Conservation (phyloP, 1,284 basidiomycete species). For the Leccinum subrobustum region DNA sequence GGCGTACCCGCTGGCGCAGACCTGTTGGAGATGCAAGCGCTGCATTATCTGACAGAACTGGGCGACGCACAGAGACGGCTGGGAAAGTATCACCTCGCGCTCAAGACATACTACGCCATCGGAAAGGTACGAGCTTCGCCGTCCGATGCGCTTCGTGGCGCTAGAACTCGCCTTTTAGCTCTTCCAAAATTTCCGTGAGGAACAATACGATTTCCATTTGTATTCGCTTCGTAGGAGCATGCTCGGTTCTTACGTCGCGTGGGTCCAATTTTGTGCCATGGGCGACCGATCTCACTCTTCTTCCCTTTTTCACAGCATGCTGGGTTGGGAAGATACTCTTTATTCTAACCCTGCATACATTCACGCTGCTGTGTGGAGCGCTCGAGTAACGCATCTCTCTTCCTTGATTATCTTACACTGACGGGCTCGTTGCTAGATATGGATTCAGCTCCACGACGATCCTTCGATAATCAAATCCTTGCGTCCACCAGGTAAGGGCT, state of each 20-base stretch:
- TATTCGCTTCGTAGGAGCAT: constrained; percentile 93
- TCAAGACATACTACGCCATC: constrained; percentile 85
- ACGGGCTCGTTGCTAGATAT: constrained; percentile 54
- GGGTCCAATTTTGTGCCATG: constrained; percentile 3
- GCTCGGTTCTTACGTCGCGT: constrained; percentile 84
- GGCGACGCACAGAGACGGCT: constrained; percentile 68
- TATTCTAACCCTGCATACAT: constrained; percentile 77
- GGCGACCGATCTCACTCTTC: constrained; percentile 4
- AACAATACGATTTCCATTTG: constrained; percentile 98
- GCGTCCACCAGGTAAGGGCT: constrained; percentile 33
- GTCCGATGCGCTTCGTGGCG: constrained; percentile 7
- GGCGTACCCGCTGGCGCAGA: constrained; percentile 83
- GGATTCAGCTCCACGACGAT: constrained; percentile 72
- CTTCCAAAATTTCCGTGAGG: constrained; percentile 90
- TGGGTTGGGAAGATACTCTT: constrained; percentile 82
- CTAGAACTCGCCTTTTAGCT: constrained; percentile 42
- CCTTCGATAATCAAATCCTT: constrained; percentile 53
- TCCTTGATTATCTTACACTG: constrained; percentile 11
- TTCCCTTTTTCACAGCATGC: constrained; percentile 49
- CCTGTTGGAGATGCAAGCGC: constrained; percentile 94
- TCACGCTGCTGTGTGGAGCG: constrained; percentile 69
- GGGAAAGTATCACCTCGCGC: constrained; percentile 74
- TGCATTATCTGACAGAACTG: constrained; percentile 86
- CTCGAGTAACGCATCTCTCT: constrained; percentile 46
- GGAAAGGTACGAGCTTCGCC: constrained; percentile 53